phyloP scores from a whole-genome alignment of 2,329 filamentous ascomycete genomes.

The Trichoderma simmonsii region DNA sequence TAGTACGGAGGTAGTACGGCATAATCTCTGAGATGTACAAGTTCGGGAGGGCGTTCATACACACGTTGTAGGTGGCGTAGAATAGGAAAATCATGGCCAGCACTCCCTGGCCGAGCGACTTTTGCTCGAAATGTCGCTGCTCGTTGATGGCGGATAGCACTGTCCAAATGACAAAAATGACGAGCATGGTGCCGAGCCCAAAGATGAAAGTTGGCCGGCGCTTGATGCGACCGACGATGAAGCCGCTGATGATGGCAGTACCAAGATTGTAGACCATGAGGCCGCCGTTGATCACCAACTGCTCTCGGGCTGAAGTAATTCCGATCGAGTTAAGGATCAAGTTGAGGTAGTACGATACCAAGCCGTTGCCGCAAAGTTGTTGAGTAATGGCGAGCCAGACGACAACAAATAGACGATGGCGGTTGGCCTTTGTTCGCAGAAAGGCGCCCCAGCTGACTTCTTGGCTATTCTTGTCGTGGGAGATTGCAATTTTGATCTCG shows the following conservation, averaged over 20 bases:
- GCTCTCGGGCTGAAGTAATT: conserved; percentile 37
- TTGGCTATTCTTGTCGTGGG: conserved; percentile 24
- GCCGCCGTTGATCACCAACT: conserved; percentile 41
- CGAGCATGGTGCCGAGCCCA: conserved; percentile 36
- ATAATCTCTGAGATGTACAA: conserved; percentile 42
- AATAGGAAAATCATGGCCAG: conserved; percentile 48
- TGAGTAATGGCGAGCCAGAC: conserved; percentile 28
- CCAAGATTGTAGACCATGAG: conserved; percentile 41
- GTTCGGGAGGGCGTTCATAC: conserved; percentile 46
- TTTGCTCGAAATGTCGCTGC: background rate
- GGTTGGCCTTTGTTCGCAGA: conserved; percentile 34
- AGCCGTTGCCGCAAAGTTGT: conserved; percentile 32
- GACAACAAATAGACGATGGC: conserved; percentile 30
- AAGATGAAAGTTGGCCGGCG: conserved; percentile 41
- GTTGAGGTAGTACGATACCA: conserved; percentile 38
- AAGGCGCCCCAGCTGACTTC: conserved; percentile 33
- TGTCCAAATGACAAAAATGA: conserved; percentile 39
- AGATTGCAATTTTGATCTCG: conserved; percentile 38
- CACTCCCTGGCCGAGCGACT: conserved; percentile 38
- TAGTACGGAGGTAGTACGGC: conserved; percentile 36
- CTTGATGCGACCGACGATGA: conserved; percentile 42
- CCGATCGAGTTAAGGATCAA: conserved; percentile 39
- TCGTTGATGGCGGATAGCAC: conserved; percentile 34
- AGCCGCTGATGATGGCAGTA: conserved; percentile 34
- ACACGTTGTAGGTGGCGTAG: conserved; percentile 44